Percentiles rank a stretch among this genome's conserved stretches.
These are phyloP conservation scores for Linnemannia exigua DNA, from an alignment of 192 early-diverging fungal species.

Conservation along the genomic window DNA sequence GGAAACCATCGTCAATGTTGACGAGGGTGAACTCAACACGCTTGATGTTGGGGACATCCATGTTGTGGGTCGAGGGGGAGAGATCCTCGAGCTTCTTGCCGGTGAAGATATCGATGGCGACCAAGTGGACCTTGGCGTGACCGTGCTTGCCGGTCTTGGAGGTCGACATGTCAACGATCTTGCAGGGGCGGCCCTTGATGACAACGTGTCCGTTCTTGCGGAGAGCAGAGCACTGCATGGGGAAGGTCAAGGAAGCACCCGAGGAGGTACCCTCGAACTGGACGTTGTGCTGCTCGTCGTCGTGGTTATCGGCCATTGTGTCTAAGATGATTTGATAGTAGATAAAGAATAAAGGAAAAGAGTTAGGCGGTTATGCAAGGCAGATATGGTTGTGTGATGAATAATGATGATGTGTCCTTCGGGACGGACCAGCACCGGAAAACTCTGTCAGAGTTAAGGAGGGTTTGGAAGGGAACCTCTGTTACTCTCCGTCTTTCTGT, in stretches of 20 bases:
- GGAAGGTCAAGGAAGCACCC: constrained; percentile 95
- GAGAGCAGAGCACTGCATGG: constrained; percentile 99
- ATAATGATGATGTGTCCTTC: background rate
- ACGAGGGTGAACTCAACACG: constrained; percentile 90
- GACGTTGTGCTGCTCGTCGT: constrained; percentile 79
- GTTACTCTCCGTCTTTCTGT: background rate
- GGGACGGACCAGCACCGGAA: background rate
- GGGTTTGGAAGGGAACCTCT: background rate
- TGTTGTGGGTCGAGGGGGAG: constrained; percentile 99
- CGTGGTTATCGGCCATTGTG: constrained; percentile 59
- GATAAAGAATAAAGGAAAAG: background rate
- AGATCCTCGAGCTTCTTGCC: constrained; percentile 99
- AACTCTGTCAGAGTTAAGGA: background rate
- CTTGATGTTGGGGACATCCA: constrained; percentile 97
- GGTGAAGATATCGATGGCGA: constrained; percentile 97
- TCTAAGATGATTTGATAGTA: constrained; percentile 5
- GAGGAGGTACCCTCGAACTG: constrained; percentile 81
- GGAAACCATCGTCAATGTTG: constrained; percentile 92
- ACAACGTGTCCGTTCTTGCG: constrained; percentile 98
- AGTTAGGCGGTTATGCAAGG: constrained; percentile 4
- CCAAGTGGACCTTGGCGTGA: constrained; percentile 99
- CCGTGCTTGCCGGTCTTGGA: constrained; percentile 99
- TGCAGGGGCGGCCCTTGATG: constrained; percentile 99
- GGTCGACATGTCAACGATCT: constrained; percentile 99
- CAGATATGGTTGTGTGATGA: background rate